A percentile compares a stretch with the other conserved stretches of the same genome.
phyloP scores from a whole-genome alignment of 306 rosid species.

The Phaseolus lunatus region DNA sequence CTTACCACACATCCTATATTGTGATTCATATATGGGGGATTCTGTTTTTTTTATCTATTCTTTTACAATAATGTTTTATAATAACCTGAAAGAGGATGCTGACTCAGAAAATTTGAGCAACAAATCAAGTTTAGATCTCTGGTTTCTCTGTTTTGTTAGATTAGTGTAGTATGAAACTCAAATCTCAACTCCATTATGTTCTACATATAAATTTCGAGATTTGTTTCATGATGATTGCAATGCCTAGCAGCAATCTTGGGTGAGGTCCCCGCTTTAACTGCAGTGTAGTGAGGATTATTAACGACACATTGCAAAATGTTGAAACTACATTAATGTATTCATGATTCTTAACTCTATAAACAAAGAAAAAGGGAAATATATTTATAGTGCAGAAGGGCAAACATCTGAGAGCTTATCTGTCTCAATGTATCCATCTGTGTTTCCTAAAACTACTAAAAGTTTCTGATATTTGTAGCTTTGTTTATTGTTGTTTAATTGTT shows the following conservation, averaged over 20 bases:
- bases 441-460: not conserved
- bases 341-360: slow-evolving; percentile 8
- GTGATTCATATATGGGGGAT: not conserved
- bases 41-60: slow-evolving; percentile 18
- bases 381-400: not conserved
- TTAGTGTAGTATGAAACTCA: not conserved
- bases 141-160: not conserved
- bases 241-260: not conserved
- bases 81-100: not conserved
- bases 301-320: slow-evolving; percentile 3
- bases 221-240: slow-evolving; percentile 1
- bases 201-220: not conserved
- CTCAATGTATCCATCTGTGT: not conserved
- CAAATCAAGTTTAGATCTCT: not conserved
- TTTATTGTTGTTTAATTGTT: not conserved
- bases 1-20: not conserved
- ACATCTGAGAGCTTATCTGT: not conserved
- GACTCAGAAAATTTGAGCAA: not conserved
- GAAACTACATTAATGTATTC: not conserved
- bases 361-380: not conserved
- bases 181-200: not conserved
- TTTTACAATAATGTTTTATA: not conserved
- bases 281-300: not conserved
- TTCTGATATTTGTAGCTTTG: not conserved
- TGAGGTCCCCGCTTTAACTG: not conserved